These are phyloP conservation scores for Euphorbia celastroides DNA, from an alignment of 441 rosid genomes.

Conservation along the genomic window DNA sequence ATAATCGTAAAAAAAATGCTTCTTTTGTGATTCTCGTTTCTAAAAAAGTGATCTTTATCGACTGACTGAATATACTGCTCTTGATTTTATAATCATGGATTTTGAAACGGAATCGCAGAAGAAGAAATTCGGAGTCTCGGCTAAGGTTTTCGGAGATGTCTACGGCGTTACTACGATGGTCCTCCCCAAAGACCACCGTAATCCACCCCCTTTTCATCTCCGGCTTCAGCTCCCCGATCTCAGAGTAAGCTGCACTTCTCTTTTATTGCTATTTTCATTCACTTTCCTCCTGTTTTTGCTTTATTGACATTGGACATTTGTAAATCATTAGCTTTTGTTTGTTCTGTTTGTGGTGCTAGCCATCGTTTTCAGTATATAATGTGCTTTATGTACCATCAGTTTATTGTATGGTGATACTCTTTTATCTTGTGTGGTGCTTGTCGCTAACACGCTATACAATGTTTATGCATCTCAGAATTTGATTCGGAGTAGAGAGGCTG, in stretches of 20 bases:
- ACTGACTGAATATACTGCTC: background rate
- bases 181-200: slow-evolving; percentile 56
- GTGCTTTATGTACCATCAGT: too few species aligned
- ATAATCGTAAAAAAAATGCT: background rate
- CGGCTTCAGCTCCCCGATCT: slow-evolving; percentile 63
- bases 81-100: slow-evolving; percentile 13
- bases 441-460: slow-evolving; percentile 8
- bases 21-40: background rate
- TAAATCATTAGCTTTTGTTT: too few species aligned
- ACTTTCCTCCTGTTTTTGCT: background rate
- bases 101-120: slow-evolving; percentile 45
- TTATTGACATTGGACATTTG: too few species aligned
- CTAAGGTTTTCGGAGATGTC: slow-evolving; percentile 40
- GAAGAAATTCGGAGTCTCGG: slow-evolving; percentile 23
- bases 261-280: background rate
- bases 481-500: slow-evolving; percentile 63
- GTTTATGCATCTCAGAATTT: slow-evolving; percentile 44
- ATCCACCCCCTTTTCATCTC: slow-evolving; percentile 37
- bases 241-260: slow-evolving; percentile 26
- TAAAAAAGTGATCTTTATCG: background rate
- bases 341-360: too few species aligned
- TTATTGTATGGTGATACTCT: too few species aligned
- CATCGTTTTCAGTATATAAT: too few species aligned
- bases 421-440: background rate
- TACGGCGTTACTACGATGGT: slow-evolving; percentile 41